phyloP scores from a whole-genome alignment of 768 basidiomycete species.

The Rhodotorula toruloides region DNA sequence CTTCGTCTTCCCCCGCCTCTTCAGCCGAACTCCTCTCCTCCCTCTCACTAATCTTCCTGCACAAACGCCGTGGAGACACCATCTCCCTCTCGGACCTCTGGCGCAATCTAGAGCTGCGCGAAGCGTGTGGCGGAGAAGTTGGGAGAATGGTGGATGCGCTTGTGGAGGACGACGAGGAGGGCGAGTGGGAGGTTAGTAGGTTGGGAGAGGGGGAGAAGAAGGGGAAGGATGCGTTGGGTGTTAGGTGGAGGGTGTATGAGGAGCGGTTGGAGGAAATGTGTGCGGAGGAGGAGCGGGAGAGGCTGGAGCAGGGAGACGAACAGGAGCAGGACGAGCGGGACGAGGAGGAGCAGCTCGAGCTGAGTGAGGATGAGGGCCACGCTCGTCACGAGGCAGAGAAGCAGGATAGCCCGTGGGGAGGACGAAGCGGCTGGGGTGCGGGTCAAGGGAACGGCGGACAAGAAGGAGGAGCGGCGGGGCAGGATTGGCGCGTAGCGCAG shows the following conservation, averaged over 20 bases:
- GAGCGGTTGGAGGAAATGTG: not conserved
- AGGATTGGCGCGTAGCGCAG: not conserved
- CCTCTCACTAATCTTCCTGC: not conserved
- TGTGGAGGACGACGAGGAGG: not conserved
- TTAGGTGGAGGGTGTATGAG: not conserved
- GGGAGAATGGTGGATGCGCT: not conserved
- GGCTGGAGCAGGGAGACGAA: not conserved
- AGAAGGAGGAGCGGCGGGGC: not conserved
- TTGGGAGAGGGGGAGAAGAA: not conserved
- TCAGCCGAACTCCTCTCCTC: not conserved
- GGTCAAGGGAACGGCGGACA: not conserved
- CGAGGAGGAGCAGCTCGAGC: not conserved
- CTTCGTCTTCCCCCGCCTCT: not conserved
- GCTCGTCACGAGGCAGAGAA: not conserved
- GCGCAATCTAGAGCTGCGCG: not conserved
- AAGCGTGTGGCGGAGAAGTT: not conserved
- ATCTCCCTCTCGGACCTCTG: not conserved
- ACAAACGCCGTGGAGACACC: not conserved
- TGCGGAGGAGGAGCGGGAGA: not conserved
- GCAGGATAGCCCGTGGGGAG: no score
- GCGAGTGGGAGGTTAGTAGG: not conserved
- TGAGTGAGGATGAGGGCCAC: no score
- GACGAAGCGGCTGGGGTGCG: no score
- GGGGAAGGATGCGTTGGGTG: not conserved
- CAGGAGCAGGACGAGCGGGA: not conserved